Evolutionary conservation across 805 yeast species (phyloP), one percentile per base, ranked within the genome.

Genomic region (Pichia membranifaciens): DNA sequence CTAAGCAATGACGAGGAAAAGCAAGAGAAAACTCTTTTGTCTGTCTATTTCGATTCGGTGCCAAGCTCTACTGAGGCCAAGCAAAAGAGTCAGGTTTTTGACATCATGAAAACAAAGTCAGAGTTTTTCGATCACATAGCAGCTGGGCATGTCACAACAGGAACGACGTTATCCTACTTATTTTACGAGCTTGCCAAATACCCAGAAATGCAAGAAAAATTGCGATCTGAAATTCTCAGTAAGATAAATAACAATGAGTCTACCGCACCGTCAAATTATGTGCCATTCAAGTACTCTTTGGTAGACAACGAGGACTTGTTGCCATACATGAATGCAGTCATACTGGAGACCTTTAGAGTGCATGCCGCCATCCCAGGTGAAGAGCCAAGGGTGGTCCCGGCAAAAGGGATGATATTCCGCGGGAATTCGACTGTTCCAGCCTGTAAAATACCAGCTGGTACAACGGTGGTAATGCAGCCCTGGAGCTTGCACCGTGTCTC

Each of bases 101-200:
- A 55, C 38, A 32, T 41, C 9, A 3, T 28, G n/a, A 46, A 65
- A 9, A 70, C 74, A 12, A 72, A 71, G n/a, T 66, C 76, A 31
- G 82, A 76, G 52, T 58, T 71, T 23, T 71, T 75, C 39, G 90
- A 83, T 57, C 87, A 83, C 58, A 71, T 82, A 34, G 82, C 84
- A 40, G 90, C 90, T 0, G 90, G 90, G 3, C 89, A 84, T 58
- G 84, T 82, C 57, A 83, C 90, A 5, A 82, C 86, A 1, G 87
- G 84, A 0, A 72, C 79, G 6, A 79, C 81, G n/a, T 59, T 83
- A 49, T 69, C 86, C 0, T 84, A 75, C 58, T 62, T 78, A 44
- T 68, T 77, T 18, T 82, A 76, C 66, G 80, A 81, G 56, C 58
- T 82, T 33, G 79, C 86, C 2, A 65, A 78, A 48, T 66, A 78